Base-by-base conservation (phyloP, 108 stramenopile species). In the Fragilaria radians region DNA sequence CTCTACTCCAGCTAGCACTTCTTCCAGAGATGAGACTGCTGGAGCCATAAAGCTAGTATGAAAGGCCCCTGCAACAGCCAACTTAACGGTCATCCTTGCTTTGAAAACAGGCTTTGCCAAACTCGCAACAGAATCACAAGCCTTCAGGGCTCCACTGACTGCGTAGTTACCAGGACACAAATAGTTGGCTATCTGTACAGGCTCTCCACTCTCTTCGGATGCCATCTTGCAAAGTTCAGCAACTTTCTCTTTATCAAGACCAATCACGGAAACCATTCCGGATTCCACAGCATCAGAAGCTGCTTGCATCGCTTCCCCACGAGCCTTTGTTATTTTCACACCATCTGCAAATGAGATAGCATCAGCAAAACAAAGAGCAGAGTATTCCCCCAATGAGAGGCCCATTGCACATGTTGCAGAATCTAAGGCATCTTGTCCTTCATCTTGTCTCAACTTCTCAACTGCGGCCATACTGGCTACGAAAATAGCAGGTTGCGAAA, bases 81-180 rank as follows among this genome's bases (percentile, higher is more conserved):
- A 78, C 60, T 90, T 92, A 45, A 98, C 97, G 11, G 95, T 95
- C 97, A 98, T 98, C 26, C 97, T 82, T 23, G 95, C 95, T 73
- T 89, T 89, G 67, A 98, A 98, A 48, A 95, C 94, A 7, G 95
- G 95, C 84, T 97, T 97, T 66, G 97, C 97, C 49, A 98, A 77
- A 63, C 93, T 90, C 25, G 80, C 79, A 26, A 91, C 77, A 32
- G 66, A 71, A 49, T 94, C 94, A 60, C 93, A 95, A 5, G 97
- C 97, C 48, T 78, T 73, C 55, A 70, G 70, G 58, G 81, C 64
- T 17, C 97, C 97, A 62, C 85, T 87, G 19, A 97, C 93, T 33
- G 96, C 97, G 66, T 98, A 98, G 77, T 98, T 98, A 9, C 96
- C 96, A 46, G 85, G 88, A 82, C 96, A 96, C 49, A 98, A 65